phyloP scores from a whole-genome alignment of 257 asterid species.

The Scutellaria galericulata region DNA sequence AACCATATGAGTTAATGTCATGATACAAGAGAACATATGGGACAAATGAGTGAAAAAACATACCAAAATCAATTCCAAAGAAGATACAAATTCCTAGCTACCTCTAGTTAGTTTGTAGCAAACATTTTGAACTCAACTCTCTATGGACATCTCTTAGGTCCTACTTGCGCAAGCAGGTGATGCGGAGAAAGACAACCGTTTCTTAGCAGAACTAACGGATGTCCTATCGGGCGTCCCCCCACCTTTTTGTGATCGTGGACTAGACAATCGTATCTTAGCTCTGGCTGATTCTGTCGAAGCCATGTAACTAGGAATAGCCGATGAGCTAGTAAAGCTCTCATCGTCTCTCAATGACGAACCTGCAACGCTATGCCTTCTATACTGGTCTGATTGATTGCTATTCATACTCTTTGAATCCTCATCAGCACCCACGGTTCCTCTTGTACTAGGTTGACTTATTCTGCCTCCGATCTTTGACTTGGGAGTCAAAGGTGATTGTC shows the following conservation, averaged over 20 bases:
- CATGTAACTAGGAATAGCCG: constrained; percentile 73
- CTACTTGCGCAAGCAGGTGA: constrained; percentile 45
- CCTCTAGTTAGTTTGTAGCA: too few species aligned
- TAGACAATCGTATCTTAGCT: constrained; percentile 59
- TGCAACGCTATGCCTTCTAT: constrained; percentile 60
- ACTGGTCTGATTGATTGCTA: constrained; percentile 61
- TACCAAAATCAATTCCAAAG: too few species aligned
- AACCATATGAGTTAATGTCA: too few species aligned
- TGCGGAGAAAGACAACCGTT: constrained; percentile 60
- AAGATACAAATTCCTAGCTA: too few species aligned
- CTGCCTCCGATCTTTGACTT: constrained; percentile 42
- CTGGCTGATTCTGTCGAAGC: constrained; percentile 64
- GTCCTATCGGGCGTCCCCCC: constrained; percentile 47
- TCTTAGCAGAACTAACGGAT: constrained; percentile 47
- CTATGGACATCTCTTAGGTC: not conserved
- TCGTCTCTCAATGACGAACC: constrained; percentile 76
- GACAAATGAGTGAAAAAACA: too few species aligned
- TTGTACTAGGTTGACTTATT: constrained; percentile 42
- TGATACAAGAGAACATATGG: too few species aligned
- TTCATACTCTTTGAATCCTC: constrained; percentile 70
- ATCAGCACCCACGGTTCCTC: constrained; percentile 45
- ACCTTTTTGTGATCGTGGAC: constrained; percentile 50
- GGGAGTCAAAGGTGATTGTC: constrained; percentile 68
- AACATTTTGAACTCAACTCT: too few species aligned
- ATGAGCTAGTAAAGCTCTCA: constrained; percentile 67